Conservation (phyloP, 1,284 basidiomycete genomes). For the Mycena sp. region DNA sequence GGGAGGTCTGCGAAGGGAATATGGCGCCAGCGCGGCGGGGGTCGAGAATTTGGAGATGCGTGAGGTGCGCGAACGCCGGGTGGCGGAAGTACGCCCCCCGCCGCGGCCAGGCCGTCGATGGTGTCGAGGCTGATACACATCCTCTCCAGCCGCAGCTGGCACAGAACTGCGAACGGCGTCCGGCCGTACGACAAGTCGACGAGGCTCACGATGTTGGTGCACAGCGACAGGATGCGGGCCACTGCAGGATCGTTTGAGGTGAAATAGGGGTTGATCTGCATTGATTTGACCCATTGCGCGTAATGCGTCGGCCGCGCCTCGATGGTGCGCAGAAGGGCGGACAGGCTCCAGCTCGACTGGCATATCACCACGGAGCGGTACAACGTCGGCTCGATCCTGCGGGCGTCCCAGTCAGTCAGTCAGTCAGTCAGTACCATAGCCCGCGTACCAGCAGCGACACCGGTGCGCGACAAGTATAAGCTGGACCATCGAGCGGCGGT, state of each 20-base stretch:
- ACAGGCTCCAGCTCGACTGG: constrained; percentile 25
- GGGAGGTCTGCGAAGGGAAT: constrained; percentile 16
- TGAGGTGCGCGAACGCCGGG: constrained; percentile 21
- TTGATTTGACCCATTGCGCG: constrained; percentile 3
- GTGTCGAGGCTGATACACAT: constrained; percentile 23
- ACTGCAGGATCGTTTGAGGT: constrained; percentile 16
- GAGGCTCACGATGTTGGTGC: constrained; percentile 17
- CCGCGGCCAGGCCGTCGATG: constrained; percentile 1
- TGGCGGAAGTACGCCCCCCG: neutral
- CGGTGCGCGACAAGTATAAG: constrained; percentile 26
- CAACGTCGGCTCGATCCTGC: constrained; percentile 26
- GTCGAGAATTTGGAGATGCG: constrained; percentile 27
- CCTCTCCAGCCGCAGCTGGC: constrained; percentile 11
- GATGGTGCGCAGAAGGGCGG: constrained; percentile 18
- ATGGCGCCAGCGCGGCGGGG: constrained; percentile 19
- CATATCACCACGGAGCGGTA: constrained; percentile 22
- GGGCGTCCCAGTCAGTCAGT: neutral
- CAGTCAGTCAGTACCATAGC: neutral
- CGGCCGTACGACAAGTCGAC: constrained; percentile 25
- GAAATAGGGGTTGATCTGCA: constrained; percentile 26
- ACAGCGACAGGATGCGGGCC: constrained; percentile 10
- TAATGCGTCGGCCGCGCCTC: constrained; percentile 5
- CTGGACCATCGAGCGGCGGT: constrained; percentile 3
- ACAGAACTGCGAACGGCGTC: constrained; percentile 10
- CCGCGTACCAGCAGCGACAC: constrained; percentile 19